Percentiles rank a stretch among this genome's conserved stretches.
Evolutionary conservation across 2,329 filamentous ascomycete genomes (phyloP).

Genomic region (Fulvia fulva): DNA sequence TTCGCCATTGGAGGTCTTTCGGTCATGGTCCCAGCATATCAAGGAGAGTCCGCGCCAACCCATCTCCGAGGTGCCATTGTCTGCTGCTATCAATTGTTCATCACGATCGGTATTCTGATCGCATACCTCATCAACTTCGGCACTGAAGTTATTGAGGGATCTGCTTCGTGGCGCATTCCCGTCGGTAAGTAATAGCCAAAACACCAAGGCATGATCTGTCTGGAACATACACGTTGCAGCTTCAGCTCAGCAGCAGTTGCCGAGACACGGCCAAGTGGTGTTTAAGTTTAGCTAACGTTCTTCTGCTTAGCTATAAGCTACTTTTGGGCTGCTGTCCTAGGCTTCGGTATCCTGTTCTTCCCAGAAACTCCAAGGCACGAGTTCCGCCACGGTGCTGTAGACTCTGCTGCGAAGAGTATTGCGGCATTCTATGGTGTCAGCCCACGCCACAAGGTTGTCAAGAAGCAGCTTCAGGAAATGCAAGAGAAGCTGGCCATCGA

Average conservation of each 20-base stretch:
- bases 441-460: constrained; percentile 42
- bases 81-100: too few relatives aligned
- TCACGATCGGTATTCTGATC: constrained; percentile 59
- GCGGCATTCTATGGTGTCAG: constrained; percentile 44
- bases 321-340: constrained; percentile 43
- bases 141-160: constrained; percentile 44
- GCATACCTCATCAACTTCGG: constrained; percentile 55
- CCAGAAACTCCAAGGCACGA: constrained; percentile 47
- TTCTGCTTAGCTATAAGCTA: constrained; percentile 37
- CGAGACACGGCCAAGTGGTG: too few relatives aligned
- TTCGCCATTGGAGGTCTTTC: constrained; percentile 60
- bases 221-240: too few relatives aligned
- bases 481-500: constrained; percentile 41
- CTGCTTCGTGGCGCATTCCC: constrained; percentile 43
- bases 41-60: constrained; percentile 60
- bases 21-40: constrained; percentile 63
- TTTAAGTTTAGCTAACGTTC: too few relatives aligned
- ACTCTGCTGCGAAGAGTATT: constrained; percentile 40
- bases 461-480: constrained; percentile 42
- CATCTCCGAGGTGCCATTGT: constrained; percentile 61
- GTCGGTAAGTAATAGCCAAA: too few relatives aligned
- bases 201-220: too few relatives aligned
- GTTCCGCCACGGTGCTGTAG: constrained; percentile 40
- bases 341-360: constrained; percentile 43
- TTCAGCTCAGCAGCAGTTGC: constrained; percentile 18